Evolutionary conservation across 192 early-diverging fungal species (phyloP).

Genomic region (Geosiphon pyriformis): DNA sequence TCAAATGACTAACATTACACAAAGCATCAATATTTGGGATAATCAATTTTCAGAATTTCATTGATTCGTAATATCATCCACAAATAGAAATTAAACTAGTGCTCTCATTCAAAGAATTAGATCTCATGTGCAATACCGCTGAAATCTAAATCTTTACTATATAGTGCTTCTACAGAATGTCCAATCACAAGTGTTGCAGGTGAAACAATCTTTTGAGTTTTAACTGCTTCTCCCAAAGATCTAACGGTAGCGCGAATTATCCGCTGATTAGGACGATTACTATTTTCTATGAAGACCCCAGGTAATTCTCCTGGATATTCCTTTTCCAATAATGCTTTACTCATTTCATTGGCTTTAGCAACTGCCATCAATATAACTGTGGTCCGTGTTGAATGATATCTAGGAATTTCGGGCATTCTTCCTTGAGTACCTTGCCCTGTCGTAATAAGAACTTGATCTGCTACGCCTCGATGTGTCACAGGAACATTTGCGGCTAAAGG

Average conservation of each 20-base stretch:
- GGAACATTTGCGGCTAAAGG: conserved; percentile 72
- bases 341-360: conserved; percentile 57
- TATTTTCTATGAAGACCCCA: conserved; percentile 78
- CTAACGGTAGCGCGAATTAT: conserved; percentile 60
- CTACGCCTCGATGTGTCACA: conserved; percentile 81
- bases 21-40: no score
- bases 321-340: conserved; percentile 47
- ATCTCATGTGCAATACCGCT: no score
- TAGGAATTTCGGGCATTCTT: conserved; percentile 68
- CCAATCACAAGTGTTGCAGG: conserved; percentile 83
- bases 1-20: no score
- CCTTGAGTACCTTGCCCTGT: conserved; percentile 77
- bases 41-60: no score
- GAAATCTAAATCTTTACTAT: no score
- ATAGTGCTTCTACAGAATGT: conserved; percentile 45
- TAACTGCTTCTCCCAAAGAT: conserved; percentile 58
- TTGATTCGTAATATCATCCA: no score
- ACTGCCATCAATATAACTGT: conserved; percentile 85
- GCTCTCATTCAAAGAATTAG: no score
- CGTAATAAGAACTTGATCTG: conserved; percentile 80
- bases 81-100: no score
- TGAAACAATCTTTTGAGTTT: conserved; percentile 55
- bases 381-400: conserved; percentile 60
- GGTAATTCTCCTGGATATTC: conserved; percentile 63
- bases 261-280: conserved; percentile 69